Evolutionary conservation across 129 eudicot species (phyloP), one percentile per base, ranked within the genome.

Genomic region (Lonicera japonica): DNA sequence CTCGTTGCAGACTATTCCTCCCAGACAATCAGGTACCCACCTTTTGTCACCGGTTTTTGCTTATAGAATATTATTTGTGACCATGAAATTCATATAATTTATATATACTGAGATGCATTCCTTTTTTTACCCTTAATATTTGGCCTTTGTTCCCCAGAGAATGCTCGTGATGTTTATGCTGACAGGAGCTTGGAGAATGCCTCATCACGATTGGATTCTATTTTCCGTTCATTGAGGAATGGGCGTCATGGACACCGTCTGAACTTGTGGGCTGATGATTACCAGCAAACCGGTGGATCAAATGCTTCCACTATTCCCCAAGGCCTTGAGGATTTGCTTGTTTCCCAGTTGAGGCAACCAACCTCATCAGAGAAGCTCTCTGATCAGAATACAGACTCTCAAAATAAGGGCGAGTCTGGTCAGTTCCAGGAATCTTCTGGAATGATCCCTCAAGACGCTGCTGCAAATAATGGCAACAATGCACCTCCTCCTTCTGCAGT

Each of bases 231-330:
- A 19, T 76, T 88, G 54, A 80, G 98, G 21, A 85, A 77, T 71
- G 96, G 96, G 24, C 95, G 96, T 29, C 94, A 84, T 60, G 95
- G 96, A 51, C 81, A 91, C 24, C 76, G 98, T 38, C 81, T 84
- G 19, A 85, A 76, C 74, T 70, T 92, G 83, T 92, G 94, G 98
- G 66, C 80, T 40, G 88, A 80, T 71, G 95, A 83, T 59, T 66
- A 76, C 80, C 95, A 76, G 41, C 95, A 80, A 68, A 79, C 50
- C 64, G 86, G 80, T 70, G 95, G 90, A 74, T 75, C 98, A 57
- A 87, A 66, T 70, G 61, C 91, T 21, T 80, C 98, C 47, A 75
- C 79, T 61, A 66, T 92, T n/a, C 98, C 98, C 19, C 81, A 76
- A 56, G 98, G 96, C 58, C 84, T 92, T 56, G 98, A 92, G 69